Evolutionary conservation across 106 monocot genomes (phyloP), one percentile per base, ranked within the genome.

Genomic region (Iris macrosiphon): DNA sequence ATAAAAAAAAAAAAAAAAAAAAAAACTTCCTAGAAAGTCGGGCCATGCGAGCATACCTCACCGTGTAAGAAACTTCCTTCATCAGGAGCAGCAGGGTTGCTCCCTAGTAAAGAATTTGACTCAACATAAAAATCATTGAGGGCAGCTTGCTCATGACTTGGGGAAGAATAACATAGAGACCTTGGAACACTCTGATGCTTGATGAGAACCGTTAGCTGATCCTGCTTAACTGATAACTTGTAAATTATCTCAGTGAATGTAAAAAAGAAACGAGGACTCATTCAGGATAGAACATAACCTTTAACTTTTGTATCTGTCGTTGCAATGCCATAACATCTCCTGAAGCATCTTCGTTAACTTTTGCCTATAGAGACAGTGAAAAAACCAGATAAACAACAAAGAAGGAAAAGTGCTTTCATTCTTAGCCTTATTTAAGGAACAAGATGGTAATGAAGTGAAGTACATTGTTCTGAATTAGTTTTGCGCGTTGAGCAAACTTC

Each of bases 381-480:
- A 45, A 31, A 29, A 65, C 16, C 13, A 52, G 13, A 25, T 33
- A 52, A 58, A 19, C 12, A 32, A 55, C 11, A 14, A 21, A 67
- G 18, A n/a, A 15, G 11, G 34, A 11, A 25, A 30, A 55, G 4
- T 2, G 12, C n/a, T n/a, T n/a, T n/a, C n/a, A n/a, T n/a, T n/a
- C n/a, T n/a, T n/a, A n/a, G n/a, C n/a, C n/a, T n/a, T n/a, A n/a
- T n/a, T n/a, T n/a, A n/a, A n/a, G n/a, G n/a, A n/a, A n/a, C n/a
- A n/a, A n/a, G n/a, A n/a, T n/a, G n/a, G n/a, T n/a, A n/a, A n/a
- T n/a, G n/a, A n/a, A n/a, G n/a, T n/a, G n/a, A n/a, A n/a, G n/a
- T 88, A 88, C 87, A 88, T 88, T 88, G 59, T 88, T 88, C 45
- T 82, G 87, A 45, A 88, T 88, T 9, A 88, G 75, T 51, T 82